These are phyloP conservation scores for Alternaria hordeiaustralica DNA, from an alignment of 2,329 filamentous ascomycete species.

Conservation along the genomic window DNA sequence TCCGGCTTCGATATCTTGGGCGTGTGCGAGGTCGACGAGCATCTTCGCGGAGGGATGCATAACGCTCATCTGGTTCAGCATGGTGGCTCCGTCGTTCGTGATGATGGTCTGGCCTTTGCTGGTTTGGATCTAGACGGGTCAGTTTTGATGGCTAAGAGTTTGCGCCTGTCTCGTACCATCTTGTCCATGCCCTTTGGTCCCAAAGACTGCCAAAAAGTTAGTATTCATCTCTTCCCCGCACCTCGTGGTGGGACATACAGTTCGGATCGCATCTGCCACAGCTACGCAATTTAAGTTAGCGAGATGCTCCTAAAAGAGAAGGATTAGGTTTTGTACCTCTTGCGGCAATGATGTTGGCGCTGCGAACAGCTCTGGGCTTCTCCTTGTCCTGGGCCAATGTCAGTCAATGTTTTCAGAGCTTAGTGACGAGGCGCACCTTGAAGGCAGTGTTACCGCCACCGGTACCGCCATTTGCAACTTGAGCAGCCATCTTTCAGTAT, in stretches of 20 bases:
- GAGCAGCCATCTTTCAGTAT: constrained; percentile 42
- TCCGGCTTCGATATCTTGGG: constrained; percentile 97
- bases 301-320: constrained; percentile 23
- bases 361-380: constrained; percentile 97
- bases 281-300: constrained; percentile 60
- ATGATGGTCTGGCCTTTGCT: constrained; percentile 98
- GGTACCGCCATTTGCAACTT: constrained; percentile 47
- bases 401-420: constrained; percentile 46
- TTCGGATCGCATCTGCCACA: constrained; percentile 96
- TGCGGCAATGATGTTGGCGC: constrained; percentile 95
- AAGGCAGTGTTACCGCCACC: constrained; percentile 68
- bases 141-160: constrained; percentile 3
- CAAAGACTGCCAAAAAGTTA: constrained; percentile 66
- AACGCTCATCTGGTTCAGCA: constrained; percentile 98
- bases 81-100: constrained; percentile 99
- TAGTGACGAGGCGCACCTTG: constrained; percentile 56
- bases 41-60: constrained; percentile 99
- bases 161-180: constrained; percentile 65
- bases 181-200: constrained; percentile 98
- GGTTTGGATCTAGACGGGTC: constrained; percentile 72
- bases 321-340: constrained; percentile 68
- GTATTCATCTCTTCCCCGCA: constrained; percentile 30
- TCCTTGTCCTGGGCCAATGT: constrained; percentile 74
- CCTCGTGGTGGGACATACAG: constrained; percentile 56
- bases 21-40: constrained; percentile 95